Conservation (phyloP, 2,329 filamentous ascomycete species). For the Fusarium transvaalense region DNA sequence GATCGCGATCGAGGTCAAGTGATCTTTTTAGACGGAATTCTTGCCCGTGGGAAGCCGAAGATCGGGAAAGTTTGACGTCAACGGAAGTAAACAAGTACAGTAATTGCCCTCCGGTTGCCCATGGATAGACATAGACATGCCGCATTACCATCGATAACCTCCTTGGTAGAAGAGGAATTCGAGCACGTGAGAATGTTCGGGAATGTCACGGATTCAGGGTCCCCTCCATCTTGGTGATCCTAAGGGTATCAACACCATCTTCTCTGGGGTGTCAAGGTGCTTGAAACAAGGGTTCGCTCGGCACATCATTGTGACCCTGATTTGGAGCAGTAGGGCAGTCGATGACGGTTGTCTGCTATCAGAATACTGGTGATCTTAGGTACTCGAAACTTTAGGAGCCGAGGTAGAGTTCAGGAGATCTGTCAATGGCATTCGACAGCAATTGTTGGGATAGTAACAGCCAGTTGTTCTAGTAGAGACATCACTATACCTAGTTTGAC, state of each 20-base stretch:
- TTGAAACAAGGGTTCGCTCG: conserved; percentile 18
- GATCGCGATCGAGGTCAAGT: conserved; percentile 41
- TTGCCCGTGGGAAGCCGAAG: conserved; percentile 29
- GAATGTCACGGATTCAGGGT: conserved; percentile 30
- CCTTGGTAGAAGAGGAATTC: background rate
- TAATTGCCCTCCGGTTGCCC: conserved; percentile 9
- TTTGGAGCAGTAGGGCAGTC: background rate
- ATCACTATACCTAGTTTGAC: background rate
- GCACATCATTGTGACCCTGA: background rate
- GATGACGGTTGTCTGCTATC: background rate
- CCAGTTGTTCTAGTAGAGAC: background rate
- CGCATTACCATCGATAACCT: background rate
- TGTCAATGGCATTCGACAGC: background rate
- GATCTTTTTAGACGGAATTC: conserved; percentile 18
- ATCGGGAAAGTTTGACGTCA: conserved; percentile 37
- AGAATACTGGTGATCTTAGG: background rate
- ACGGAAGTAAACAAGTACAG: conserved; percentile 30
- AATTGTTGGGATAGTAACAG: background rate
- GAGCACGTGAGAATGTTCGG: conserved; percentile 15
- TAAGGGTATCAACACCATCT: conserved; percentile 41
- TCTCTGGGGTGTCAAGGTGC: background rate
- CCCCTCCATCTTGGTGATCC: conserved; percentile 14
- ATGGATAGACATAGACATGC: conserved; percentile 11
- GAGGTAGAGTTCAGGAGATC: background rate
- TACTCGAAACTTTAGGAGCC: background rate